Percentiles rank a stretch among this genome's conserved stretches.
phyloP scores from a whole-genome alignment of 768 basidiomycete species.

The Suillus placidus region DNA sequence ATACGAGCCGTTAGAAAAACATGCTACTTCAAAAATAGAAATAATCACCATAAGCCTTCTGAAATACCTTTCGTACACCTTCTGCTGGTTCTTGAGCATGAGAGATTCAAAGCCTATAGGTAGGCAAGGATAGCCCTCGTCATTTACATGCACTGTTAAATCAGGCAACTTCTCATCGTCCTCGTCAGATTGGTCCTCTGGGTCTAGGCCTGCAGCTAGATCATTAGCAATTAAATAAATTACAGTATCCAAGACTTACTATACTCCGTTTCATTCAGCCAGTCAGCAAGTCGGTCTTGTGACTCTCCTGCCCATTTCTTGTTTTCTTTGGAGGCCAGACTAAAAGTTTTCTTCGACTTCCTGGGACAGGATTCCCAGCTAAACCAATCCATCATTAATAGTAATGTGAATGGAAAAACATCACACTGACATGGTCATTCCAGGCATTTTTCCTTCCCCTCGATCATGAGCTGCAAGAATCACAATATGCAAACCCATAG shows the following conservation, averaged over 20 bases:
- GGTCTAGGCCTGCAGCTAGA: not conserved
- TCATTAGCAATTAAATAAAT: not conserved
- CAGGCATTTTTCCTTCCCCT: not conserved
- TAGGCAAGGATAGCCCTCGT: not conserved
- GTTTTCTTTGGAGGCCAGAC: not conserved
- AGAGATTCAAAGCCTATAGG: not conserved
- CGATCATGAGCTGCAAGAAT: not conserved
- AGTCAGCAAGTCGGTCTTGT: not conserved
- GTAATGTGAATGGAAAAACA: not conserved
- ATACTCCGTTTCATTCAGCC: not conserved
- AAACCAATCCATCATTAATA: not conserved
- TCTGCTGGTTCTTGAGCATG: constrained; percentile 7
- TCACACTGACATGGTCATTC: not conserved
- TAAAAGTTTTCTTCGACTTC: not conserved
- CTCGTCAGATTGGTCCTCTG: not conserved
- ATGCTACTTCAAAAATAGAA: not conserved
- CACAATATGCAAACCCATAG: not conserved
- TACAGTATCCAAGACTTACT: not conserved
- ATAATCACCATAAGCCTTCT: constrained; percentile 4
- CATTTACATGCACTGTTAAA: not conserved
- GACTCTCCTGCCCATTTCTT: not conserved
- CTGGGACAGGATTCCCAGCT: not conserved
- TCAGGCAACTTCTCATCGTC: not conserved
- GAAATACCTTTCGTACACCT: not conserved
- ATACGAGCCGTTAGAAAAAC: not conserved